Conservation (phyloP, 768 basidiomycete genomes). For the Suillus fuscotomentosus region DNA sequence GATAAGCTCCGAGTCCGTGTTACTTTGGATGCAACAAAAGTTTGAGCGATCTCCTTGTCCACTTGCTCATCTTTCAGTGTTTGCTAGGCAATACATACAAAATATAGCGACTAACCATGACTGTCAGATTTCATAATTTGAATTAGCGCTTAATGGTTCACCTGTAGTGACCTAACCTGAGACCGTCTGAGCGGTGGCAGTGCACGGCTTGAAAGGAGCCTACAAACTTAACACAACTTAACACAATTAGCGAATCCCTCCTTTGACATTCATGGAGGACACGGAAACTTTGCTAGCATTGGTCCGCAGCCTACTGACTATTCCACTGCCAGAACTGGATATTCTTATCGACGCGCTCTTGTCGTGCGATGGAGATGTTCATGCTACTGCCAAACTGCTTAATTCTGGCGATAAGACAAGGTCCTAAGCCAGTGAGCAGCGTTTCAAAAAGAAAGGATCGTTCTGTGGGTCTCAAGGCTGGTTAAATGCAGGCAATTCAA, state of each 20-base stretch:
- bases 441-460: constrained; percentile 49
- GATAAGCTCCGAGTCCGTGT: background rate
- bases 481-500: constrained; percentile 36
- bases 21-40: background rate
- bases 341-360: constrained; percentile 60
- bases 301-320: constrained; percentile 55
- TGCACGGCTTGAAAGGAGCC: background rate
- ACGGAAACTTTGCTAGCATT: constrained; percentile 70
- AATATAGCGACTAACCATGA: background rate
- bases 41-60: background rate
- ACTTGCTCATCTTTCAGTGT: background rate
- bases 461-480: constrained; percentile 49
- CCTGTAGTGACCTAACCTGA: too few relatives aligned
- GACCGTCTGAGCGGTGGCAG: background rate
- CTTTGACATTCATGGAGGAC: constrained; percentile 35
- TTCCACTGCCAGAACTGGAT: constrained; percentile 33
- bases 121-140: background rate
- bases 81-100: background rate
- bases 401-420: constrained; percentile 21
- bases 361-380: constrained; percentile 52
- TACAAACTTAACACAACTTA: background rate
- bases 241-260: background rate
- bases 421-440: constrained; percentile 12
- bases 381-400: constrained; percentile 45
- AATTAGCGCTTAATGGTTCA: too few relatives aligned